phyloP scores from a whole-genome alignment of 108 stramenopile species.

The Fragilaria crotonensis region DNA sequence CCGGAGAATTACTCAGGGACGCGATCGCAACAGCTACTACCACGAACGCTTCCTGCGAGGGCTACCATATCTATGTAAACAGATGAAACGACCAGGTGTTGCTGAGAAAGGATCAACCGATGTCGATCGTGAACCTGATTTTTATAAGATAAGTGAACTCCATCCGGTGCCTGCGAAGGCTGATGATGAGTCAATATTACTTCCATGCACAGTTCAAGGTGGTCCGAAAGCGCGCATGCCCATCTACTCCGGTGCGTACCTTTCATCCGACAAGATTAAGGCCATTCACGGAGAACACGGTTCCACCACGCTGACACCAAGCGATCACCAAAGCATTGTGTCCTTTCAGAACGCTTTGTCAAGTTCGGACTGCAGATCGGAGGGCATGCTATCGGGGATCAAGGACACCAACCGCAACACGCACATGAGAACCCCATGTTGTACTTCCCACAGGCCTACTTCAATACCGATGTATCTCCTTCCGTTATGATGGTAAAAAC shows the following conservation, averaged over 20 bases:
- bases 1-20: conserved; percentile 49
- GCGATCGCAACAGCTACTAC: conserved; percentile 65
- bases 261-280: neutral
- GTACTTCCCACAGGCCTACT: conserved; percentile 1
- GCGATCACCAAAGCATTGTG: neutral
- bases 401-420: neutral
- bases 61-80: conserved; percentile 38
- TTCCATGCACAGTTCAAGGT: conserved; percentile 40
- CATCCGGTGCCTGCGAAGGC: conserved; percentile 46
- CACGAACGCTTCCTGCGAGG: conserved; percentile 55
- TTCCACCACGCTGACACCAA: neutral
- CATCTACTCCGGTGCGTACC: conserved; percentile 15
- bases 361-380: neutral
- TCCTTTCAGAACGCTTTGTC: neutral
- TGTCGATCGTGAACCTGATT: conserved; percentile 48
- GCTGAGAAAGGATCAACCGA: conserved; percentile 41
- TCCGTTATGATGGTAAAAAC: neutral
- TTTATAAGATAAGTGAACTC: conserved; percentile 41
- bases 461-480: neutral
- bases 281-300: neutral
- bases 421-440: neutral
- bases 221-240: conserved; percentile 74
- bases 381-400: neutral
- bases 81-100: conserved; percentile 47
- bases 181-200: conserved; percentile 41